Evolutionary conservation across 495 filamentous ascomycete species (phyloP).

Genomic region (Neurospora tetraspora): DNA sequence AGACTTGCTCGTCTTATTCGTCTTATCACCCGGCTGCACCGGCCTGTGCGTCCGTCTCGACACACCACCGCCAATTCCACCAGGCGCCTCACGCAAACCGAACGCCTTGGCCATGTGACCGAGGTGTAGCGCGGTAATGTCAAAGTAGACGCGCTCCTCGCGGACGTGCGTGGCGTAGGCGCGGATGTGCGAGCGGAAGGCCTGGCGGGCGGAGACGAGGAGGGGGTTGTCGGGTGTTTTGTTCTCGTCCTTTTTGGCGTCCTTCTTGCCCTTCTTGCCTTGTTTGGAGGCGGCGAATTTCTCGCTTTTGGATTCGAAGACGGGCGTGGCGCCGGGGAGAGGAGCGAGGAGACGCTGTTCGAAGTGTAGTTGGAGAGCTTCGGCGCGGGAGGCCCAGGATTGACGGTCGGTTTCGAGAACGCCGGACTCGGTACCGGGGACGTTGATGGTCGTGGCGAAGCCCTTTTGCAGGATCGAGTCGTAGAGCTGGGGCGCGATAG

Average conservation of each 20-base stretch:
- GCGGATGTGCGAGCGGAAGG: conserved; percentile 82
- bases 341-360: conserved; percentile 35
- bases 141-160: conserved; percentile 72
- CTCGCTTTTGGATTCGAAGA: neutral
- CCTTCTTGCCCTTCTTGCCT: conserved; percentile 11
- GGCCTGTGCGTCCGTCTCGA: conserved; percentile 27
- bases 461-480: conserved; percentile 47
- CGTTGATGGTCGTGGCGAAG: conserved; percentile 31
- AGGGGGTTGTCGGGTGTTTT: conserved; percentile 18
- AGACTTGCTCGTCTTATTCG: neutral
- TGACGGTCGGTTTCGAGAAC: conserved; percentile 17
- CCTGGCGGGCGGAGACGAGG: conserved; percentile 65
- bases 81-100: conserved; percentile 76
- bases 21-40: conserved; percentile 12
- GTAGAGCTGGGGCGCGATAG: conserved; percentile 28
- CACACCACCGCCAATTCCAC: conserved; percentile 53
- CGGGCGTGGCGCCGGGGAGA: neutral
- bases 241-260: conserved; percentile 1
- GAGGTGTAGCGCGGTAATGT: conserved; percentile 79
- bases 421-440: conserved; percentile 16
- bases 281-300: conserved; percentile 13
- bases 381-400: conserved; percentile 34
- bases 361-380: conserved; percentile 38
- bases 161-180: conserved; percentile 91
- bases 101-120: conserved; percentile 93